phyloP scores from a whole-genome alignment of 495 filamentous ascomycete genomes.

The Sordaria brevicollis region DNA sequence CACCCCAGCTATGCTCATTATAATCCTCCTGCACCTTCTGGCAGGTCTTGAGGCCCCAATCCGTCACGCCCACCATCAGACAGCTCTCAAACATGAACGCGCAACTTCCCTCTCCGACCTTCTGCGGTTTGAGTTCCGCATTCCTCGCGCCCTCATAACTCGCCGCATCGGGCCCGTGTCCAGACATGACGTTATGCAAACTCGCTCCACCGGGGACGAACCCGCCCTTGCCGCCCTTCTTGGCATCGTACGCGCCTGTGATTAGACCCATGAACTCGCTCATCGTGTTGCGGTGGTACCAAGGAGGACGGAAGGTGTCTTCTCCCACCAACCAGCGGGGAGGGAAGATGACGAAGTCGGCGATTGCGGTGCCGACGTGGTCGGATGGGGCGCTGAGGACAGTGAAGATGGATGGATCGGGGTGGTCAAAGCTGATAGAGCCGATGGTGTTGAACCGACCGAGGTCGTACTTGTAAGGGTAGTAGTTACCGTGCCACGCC shows the following conservation, averaged over 20 bases:
- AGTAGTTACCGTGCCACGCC: slow-evolving; percentile 72
- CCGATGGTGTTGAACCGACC: slow-evolving; percentile 71
- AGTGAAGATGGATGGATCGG: slow-evolving; percentile 74
- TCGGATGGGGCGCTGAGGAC: slow-evolving; percentile 63
- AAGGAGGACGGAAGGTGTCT: slow-evolving; percentile 73
- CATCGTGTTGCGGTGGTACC: slow-evolving; percentile 81
- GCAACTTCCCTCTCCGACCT: slow-evolving; percentile 48
- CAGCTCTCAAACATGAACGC: slow-evolving; percentile 63
- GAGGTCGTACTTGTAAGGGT: slow-evolving; percentile 83
- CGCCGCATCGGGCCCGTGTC: slow-evolving; percentile 49
- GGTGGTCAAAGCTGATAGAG: slow-evolving; percentile 65
- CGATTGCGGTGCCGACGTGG: slow-evolving; percentile 56
- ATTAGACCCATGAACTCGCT: slow-evolving; percentile 76
- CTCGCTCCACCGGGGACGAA: slow-evolving; percentile 51
- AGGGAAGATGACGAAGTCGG: slow-evolving; percentile 77
- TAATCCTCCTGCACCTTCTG: slow-evolving; percentile 77
- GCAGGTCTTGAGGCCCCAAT: slow-evolving; percentile 80
- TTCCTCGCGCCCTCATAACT: slow-evolving; percentile 53
- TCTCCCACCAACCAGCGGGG: slow-evolving; percentile 72
- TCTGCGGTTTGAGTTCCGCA: slow-evolving; percentile 42
- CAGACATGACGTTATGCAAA: slow-evolving; percentile 50
- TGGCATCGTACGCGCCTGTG: slow-evolving; percentile 50
- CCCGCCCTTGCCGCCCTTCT: slow-evolving; percentile 36
- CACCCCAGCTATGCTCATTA: slow-evolving; percentile 76
- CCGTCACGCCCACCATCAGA: slow-evolving; percentile 83